phyloP scores from a whole-genome alignment of 1,139 yeast genomes.

The Blastobotrys apis region DNA sequence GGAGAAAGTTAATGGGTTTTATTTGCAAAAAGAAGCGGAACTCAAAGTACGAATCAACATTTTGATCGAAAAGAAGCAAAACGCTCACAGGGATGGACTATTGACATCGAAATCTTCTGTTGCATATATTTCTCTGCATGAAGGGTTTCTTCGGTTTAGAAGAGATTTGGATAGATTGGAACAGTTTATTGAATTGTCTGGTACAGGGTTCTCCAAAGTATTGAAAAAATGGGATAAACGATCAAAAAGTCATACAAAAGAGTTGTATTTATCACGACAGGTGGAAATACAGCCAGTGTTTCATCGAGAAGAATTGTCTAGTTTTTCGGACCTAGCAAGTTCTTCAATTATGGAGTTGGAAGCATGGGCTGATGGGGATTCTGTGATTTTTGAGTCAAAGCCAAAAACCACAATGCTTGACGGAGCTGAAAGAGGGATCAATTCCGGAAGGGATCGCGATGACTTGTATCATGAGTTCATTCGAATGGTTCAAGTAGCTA shows the following conservation, averaged over 20 bases:
- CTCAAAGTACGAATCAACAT: conserved; percentile 70
- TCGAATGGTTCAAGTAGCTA: conserved; percentile 35
- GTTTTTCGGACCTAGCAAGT: conserved; percentile 77
- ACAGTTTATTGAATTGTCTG: conserved; percentile 89
- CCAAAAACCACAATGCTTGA: conserved; percentile 3
- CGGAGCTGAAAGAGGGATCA: conserved; percentile 10
- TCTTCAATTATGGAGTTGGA: conserved; percentile 77
- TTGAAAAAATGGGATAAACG: conserved; percentile 97
- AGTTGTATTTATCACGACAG: conserved; percentile 82
- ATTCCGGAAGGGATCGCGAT: conserved; percentile 38
- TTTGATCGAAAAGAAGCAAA: conserved; percentile 64
- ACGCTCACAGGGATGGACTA: conserved; percentile 46
- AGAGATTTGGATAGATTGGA: conserved; percentile 84
- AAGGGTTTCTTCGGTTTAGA: conserved; percentile 83
- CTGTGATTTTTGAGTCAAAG: conserved; percentile 32
- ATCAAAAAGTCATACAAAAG: conserved; percentile 91
- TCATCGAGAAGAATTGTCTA: conserved; percentile 82
- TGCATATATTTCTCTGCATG: conserved; percentile 65
- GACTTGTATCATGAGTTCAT: conserved; percentile 66
- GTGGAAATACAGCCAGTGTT: conserved; percentile 96
- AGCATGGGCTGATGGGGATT: conserved; percentile 77
- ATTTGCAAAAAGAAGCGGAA: conserved; percentile 86
- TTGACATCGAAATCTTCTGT: conserved; percentile 46
- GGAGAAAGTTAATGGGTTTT: conserved; percentile 88
- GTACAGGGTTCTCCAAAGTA: conserved; percentile 92